Evolutionary conservation across 2,329 filamentous ascomycete species (phyloP), one percentile per base, ranked within the genome.

Genomic region (Xylaria digitata): DNA sequence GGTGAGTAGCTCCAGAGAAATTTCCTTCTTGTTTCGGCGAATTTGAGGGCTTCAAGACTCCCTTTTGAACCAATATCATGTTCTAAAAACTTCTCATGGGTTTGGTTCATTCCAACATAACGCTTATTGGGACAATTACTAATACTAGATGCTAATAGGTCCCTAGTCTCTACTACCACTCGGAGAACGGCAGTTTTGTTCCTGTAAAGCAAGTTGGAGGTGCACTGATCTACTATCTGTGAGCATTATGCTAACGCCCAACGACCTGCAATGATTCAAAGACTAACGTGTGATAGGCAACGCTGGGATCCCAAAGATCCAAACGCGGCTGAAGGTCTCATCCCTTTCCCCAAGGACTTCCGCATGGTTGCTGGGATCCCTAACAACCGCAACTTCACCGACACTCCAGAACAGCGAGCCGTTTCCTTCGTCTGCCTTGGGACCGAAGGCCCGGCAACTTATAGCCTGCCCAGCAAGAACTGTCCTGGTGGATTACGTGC

Each of bases 341-440:
- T 82, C 34, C 85, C 88, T 2, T 91, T 90, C 72, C 89, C 88
- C 0, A 76, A 82, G 19, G 87, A 84, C 59, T 88, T 92, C 72
- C 86, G 88, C 59, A 91, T 92, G 88, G 60, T 92, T 37, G 87
- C 88, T 5, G 90, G 90, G 40, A 82, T 89, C 71, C 81, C 85
- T 0, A 79, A 75, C 65, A 81, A 82, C 69, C 84, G 87, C 67
- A 84, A 83, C 63, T 85, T 80, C 73, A 81, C 80, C 48, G 72
- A 77, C 48, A 80, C 80, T 49, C 78, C 80, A 1, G 82, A 83
- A 59, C 80, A 86, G 61, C 73, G 75, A 42, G 89, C 87, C 26
- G 82, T 89, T 52, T 84, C 80, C 49, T 88, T 84, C 72, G 82
- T 82, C 63, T 91, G 89, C 71, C 80, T 90, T 11, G 81, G 82